phyloP scores from a whole-genome alignment of 768 basidiomycete species.

The Hericium rajendrae region DNA sequence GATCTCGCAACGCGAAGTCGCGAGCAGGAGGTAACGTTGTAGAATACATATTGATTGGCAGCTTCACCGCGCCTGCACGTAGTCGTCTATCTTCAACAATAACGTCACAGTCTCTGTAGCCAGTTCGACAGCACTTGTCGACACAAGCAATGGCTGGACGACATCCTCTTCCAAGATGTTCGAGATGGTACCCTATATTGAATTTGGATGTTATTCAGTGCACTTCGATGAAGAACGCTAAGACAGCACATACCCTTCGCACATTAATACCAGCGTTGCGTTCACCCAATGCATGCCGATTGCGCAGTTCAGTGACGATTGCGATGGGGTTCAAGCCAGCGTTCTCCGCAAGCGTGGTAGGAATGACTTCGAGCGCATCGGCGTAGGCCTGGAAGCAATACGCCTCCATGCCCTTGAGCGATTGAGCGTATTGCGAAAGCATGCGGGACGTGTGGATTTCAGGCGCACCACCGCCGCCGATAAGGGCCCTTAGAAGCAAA shows the following conservation, averaged over 20 bases:
- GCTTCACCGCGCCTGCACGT: conserved; percentile 61
- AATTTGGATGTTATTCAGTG: not conserved
- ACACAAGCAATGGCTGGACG: conserved; percentile 89
- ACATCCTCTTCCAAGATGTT: conserved; percentile 98
- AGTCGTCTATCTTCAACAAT: conserved; percentile 92
- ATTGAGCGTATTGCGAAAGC: conserved; percentile 84
- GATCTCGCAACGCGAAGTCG: too few relatives aligned
- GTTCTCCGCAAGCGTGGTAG: conserved; percentile 95
- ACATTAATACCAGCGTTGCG: conserved; percentile 96
- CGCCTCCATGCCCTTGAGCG: conserved; percentile 95
- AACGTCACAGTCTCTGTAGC: conserved; percentile 97
- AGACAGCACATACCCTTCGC: conserved; percentile 57
- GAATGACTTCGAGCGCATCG: conserved; percentile 95
- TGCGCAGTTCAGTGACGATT: conserved; percentile 95
- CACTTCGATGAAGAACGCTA: not conserved
- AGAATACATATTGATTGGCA: not conserved
- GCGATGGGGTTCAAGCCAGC: conserved; percentile 96
- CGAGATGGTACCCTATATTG: conserved; percentile 77
- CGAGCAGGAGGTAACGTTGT: too few relatives aligned
- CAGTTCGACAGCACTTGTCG: conserved; percentile 91
- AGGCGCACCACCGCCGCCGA: conserved; percentile 94
- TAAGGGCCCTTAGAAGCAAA: conserved; percentile 55
- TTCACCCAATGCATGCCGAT: conserved; percentile 93
- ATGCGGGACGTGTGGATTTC: conserved; percentile 95
- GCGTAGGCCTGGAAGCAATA: conserved; percentile 99